A percentile compares a stretch with the other conserved stretches of the same genome.
Conservation (phyloP, 768 basidiomycete genomes). For the Boletus speciosus region DNA sequence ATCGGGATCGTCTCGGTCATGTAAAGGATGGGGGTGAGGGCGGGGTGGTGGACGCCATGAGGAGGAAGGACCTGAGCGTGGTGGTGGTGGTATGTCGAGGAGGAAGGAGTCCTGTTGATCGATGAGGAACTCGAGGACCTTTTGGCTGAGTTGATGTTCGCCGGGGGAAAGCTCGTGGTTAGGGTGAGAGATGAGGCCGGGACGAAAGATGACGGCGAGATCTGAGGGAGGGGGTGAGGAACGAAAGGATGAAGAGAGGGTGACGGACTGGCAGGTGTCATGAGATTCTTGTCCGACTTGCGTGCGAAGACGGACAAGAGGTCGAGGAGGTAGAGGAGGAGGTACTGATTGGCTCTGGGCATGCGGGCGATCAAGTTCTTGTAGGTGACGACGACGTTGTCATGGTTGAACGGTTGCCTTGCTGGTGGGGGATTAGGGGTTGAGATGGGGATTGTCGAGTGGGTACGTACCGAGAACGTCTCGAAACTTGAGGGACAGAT, state of each 20-base stretch:
- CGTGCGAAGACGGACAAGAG: slow-evolving; percentile 92
- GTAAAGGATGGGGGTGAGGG: slow-evolving; percentile 5
- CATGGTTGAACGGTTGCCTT: slow-evolving; percentile 64
- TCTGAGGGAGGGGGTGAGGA: slow-evolving; percentile 46
- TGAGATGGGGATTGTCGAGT: not conserved
- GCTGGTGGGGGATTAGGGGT: slow-evolving; percentile 39
- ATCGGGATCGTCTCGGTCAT: slow-evolving; percentile 44
- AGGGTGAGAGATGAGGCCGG: slow-evolving; percentile 89
- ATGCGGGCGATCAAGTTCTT: slow-evolving; percentile 80
- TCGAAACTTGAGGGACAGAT: slow-evolving; percentile 55
- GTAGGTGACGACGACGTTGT: slow-evolving; percentile 74
- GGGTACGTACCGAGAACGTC: slow-evolving; percentile 61
- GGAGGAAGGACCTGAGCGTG: slow-evolving; percentile 32
- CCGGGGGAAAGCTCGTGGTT: slow-evolving; percentile 79
- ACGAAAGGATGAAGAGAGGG: not conserved
- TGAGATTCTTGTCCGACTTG: slow-evolving; percentile 88
- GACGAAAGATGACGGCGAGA: slow-evolving; percentile 95
- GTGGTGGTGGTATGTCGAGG: slow-evolving; percentile 78
- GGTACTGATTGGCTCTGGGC: slow-evolving; percentile 88
- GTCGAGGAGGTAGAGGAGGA: slow-evolving; percentile 96
- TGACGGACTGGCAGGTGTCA: slow-evolving; percentile 87
- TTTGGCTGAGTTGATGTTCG: slow-evolving; percentile 85
- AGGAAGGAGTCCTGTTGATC: slow-evolving; percentile 96
- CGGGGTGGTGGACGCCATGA: slow-evolving; percentile 28
- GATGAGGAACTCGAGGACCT: slow-evolving; percentile 92